A percentile compares a stretch with the other conserved stretches of the same genome.
Conservation (phyloP, 129 eudicot genomes). For the Flaveria ramosissima region DNA sequence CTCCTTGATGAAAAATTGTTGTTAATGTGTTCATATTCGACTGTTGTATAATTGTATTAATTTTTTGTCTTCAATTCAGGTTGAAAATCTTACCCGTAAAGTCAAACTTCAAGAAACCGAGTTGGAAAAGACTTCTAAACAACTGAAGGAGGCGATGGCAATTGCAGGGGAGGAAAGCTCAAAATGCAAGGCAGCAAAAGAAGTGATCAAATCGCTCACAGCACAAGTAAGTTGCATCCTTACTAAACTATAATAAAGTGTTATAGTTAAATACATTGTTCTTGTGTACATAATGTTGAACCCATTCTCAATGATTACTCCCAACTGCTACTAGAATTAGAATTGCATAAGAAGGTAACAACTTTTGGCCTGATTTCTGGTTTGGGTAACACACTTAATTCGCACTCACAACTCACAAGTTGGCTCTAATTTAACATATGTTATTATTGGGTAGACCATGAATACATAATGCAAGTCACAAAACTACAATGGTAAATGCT, state of each 20-base stretch:
- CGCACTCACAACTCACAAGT: not conserved
- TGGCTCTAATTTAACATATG: not conserved
- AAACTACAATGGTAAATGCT: slow-evolving; percentile 6
- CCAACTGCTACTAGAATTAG: not conserved
- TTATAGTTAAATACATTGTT: slow-evolving; percentile 12
- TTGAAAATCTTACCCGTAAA: slow-evolving; percentile 73
- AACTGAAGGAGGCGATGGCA: slow-evolving; percentile 84
- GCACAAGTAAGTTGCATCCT: slow-evolving; percentile 63
- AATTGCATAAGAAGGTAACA: not conserved
- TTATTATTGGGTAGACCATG: not conserved
- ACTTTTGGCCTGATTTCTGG: slow-evolving; percentile 1
- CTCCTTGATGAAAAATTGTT: not conserved
- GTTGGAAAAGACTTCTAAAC: slow-evolving; percentile 73
- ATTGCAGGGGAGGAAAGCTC: slow-evolving; percentile 89
- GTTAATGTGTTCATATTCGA: not conserved
- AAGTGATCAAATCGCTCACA: slow-evolving; percentile 93
- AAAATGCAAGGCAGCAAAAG: slow-evolving; percentile 96
- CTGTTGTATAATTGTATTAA: slow-evolving; percentile 3
- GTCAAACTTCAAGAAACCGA: slow-evolving; percentile 79
- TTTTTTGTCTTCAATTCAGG: slow-evolving; percentile 43
- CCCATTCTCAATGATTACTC: not conserved
- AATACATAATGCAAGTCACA: slow-evolving; percentile 13
- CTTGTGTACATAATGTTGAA: slow-evolving; percentile 13
- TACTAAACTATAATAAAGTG: not conserved
- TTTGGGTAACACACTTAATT: not conserved